These are phyloP conservation scores for Ustilago curta DNA, from an alignment of 1,284 basidiomycete species.

Conservation along the genomic window DNA sequence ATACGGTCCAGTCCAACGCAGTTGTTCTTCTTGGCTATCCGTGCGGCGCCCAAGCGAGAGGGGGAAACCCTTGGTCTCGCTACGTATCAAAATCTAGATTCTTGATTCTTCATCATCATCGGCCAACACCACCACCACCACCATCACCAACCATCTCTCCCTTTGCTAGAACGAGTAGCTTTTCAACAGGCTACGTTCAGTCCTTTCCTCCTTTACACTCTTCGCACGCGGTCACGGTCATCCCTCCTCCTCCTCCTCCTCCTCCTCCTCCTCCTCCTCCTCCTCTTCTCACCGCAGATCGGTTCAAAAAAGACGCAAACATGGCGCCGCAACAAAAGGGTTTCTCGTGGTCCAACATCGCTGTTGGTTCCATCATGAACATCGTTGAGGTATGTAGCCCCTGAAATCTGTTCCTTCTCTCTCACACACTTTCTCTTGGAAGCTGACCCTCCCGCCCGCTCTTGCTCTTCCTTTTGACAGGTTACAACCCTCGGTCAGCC, in stretches of 20 bases:
- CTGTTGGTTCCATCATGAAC: conserved; percentile 79
- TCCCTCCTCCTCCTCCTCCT: background rate
- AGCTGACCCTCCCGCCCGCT: conserved; percentile 14
- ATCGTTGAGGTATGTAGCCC: conserved; percentile 89
- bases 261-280: background rate
- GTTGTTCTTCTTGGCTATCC: conserved; percentile 8
- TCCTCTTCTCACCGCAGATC: background rate
- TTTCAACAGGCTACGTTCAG: background rate
- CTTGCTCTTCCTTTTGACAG: conserved; percentile 68
- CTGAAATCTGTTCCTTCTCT: background rate
- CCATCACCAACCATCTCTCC: background rate
- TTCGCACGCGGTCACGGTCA: background rate
- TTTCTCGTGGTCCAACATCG: conserved; percentile 98
- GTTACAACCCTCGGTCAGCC: conserved; percentile 99
- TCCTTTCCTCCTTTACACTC: background rate
- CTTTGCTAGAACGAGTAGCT: background rate
- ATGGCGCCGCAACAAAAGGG: conserved; percentile 78
- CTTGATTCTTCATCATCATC: background rate
- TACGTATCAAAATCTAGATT: no score
- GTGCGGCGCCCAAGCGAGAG: no score
- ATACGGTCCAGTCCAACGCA: background rate
- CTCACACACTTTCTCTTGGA: background rate
- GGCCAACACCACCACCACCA: background rate
- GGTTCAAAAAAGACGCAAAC: conserved; percentile 10
- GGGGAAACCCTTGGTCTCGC: conserved; percentile 1